Base-by-base conservation (phyloP, 495 filamentous ascomycete species). In the Aspergillus nidulans region DNA sequence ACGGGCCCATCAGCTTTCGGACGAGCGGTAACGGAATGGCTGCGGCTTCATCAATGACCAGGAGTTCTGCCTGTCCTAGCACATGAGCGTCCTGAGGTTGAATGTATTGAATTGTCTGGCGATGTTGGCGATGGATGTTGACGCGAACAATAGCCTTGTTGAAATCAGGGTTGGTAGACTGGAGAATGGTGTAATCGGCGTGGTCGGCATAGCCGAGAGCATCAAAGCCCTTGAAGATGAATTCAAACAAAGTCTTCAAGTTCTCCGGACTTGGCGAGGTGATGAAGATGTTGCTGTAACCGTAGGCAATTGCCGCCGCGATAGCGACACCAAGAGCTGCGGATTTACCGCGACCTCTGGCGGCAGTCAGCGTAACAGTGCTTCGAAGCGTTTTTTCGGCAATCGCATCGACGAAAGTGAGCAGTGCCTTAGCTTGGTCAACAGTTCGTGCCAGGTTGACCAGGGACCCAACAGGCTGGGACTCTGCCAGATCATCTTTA, bases 281-380 rank as follows among this genome's bases (percentile, higher is more conserved):
- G 65, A 99, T 96, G 76, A 99, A 99, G 62, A 99, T 95, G 67
- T 99, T 99, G 74, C 90, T 95, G 66, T 99, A 99, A 18, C 95
- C 95, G 63, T 97, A 89, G 0, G 92, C 92, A 52, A 97, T 79
- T 13, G 95, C 95, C 8, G 95, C 91, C 36, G 95, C 91, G 55
- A 99, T 88, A 15, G 95, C 89, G 51, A 99, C 83, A 64, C 95
- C 95, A 58, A 97, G 78, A 32, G 92, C 92, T 28, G 95, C 95
- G 18, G 94, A 97, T 73, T 99, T 99, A 69, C 95, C 95, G 62
- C 95, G 85, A 63, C 95, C 95, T 82, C 95, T 85, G 21, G 88
- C 95, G 15, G 95, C 95, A 19, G 94, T 97, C 42, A 97, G 74
- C 0, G 95, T 86, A 46, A 97, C 94, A 0, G 95, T 99, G 66